Conservation (phyloP, 2,329 filamentous ascomycete genomes). For the Stromatinia cepivora region DNA sequence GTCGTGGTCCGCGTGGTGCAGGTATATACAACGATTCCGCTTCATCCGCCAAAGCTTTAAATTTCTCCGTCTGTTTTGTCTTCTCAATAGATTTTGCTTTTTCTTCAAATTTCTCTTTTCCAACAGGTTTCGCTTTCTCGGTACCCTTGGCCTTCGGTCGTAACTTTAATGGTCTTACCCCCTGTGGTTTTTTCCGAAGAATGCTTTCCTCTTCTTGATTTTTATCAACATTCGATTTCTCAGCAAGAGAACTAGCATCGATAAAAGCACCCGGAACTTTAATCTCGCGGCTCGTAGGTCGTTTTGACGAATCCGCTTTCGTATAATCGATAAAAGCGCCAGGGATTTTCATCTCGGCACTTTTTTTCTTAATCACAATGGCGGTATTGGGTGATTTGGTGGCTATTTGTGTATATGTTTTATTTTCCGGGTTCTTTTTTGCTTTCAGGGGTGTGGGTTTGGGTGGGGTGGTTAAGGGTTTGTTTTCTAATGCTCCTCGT, state of each 20-base stretch:
- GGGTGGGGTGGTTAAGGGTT: not conserved
- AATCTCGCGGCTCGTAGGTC: constrained; percentile 23
- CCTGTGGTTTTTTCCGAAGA: not conserved
- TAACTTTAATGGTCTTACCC: not conserved
- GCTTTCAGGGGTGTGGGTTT: not conserved
- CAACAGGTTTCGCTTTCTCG: not conserved
- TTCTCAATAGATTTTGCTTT: not conserved
- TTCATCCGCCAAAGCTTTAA: not conserved
- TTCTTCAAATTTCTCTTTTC: not conserved
- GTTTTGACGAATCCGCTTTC: not conserved
- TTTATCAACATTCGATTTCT: constrained; percentile 17
- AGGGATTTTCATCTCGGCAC: constrained; percentile 15
- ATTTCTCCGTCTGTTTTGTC: not conserved
- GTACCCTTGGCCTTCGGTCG: not conserved
- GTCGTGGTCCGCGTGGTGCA: constrained; percentile 2
- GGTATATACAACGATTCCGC: not conserved
- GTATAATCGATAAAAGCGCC: constrained; percentile 11
- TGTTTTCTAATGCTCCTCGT: not conserved
- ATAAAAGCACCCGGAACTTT: constrained; percentile 30
- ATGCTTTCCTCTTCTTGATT: constrained; percentile 28
- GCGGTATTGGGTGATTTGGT: not conserved
- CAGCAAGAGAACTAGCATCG: constrained; percentile 24
- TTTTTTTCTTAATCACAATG: constrained; percentile 9
- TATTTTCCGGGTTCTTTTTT: not conserved
- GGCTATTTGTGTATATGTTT: not conserved